phyloP scores from a whole-genome alignment of 352 stramenopile species.

The Lagenidium sp. region DNA sequence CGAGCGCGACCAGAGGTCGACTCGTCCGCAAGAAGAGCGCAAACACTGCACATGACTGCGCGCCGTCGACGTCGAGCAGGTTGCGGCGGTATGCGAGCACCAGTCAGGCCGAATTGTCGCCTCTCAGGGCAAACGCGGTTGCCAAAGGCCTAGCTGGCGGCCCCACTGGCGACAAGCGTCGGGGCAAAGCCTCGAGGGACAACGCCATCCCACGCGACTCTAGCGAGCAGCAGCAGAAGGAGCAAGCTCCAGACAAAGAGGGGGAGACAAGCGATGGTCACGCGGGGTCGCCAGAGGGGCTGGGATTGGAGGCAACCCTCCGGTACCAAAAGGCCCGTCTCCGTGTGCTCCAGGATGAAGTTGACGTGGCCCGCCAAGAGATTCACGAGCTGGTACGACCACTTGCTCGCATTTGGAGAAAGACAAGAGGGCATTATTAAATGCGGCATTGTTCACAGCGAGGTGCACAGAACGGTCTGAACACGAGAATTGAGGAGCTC shows the following conservation, averaged over 20 bases:
- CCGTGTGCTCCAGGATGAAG: constrained; percentile 62
- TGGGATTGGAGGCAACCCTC: constrained; percentile 49
- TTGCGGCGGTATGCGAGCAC: neutral
- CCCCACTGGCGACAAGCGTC: neutral
- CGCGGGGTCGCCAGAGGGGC: constrained; percentile 17
- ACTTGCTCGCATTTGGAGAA: neutral
- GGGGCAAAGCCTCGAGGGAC: neutral
- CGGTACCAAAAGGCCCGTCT: constrained; percentile 69
- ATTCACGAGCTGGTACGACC: constrained; percentile 36
- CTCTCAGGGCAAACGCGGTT: too few relatives aligned
- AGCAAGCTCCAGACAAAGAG: constrained; percentile 1
- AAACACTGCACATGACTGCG: too few relatives aligned
- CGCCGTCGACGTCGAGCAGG: neutral
- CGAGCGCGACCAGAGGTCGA: neutral
- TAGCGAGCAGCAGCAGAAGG: neutral
- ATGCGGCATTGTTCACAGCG: constrained; percentile 16
- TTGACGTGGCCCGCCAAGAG: constrained; percentile 24
- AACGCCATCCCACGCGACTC: neutral
- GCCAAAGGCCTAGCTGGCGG: too few relatives aligned
- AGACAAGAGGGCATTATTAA: neutral
- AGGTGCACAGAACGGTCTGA: constrained; percentile 19
- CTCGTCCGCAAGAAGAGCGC: neutral
- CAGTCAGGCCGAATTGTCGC: too few relatives aligned
- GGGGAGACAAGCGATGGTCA: neutral
- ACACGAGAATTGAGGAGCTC: constrained; percentile 34